These are phyloP conservation scores for Crithidia mellificae DNA, from an alignment of 208 protist species.

Conservation along the genomic window DNA sequence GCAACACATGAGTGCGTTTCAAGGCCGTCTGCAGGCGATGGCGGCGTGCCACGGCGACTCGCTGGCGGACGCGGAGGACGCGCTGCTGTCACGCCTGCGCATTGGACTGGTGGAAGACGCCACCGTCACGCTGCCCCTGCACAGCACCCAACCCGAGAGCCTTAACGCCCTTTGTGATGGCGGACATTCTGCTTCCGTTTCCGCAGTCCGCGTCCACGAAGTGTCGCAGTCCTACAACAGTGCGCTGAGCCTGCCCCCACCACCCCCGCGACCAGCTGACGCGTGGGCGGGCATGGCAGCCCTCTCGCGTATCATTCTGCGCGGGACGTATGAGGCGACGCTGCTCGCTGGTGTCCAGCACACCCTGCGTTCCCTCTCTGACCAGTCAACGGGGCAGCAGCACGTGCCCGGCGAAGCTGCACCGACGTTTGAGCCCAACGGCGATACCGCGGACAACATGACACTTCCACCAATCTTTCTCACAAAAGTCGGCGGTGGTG, in stretches of 20 bases:
- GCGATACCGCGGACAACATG: too few species aligned
- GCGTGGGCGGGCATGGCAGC: conserved; percentile 10
- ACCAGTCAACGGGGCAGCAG: too few species aligned
- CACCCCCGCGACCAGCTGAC: not conserved
- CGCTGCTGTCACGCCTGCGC: conserved; percentile 32
- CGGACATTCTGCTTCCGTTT: not conserved
- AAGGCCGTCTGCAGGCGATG: conserved; percentile 6
- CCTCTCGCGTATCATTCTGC: conserved; percentile 41
- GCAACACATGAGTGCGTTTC: not conserved
- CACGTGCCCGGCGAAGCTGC: too few species aligned
- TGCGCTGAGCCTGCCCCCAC: conserved; percentile 37
- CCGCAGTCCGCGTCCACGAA: conserved; percentile 10
- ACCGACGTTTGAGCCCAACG: too few species aligned
- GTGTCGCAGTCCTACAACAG: conserved; percentile 62
- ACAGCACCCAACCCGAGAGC: not conserved
- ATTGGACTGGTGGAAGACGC: conserved; percentile 49
- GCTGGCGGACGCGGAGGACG: not conserved
- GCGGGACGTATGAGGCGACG: conserved; percentile 56
- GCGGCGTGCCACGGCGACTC: not conserved
- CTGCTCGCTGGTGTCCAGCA: conserved; percentile 46
- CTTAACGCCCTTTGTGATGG: not conserved
- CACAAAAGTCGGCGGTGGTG: conserved; percentile 57
- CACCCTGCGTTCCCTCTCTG: conserved; percentile 36
- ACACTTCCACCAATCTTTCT: conserved; percentile 43
- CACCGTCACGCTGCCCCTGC: conserved; percentile 37